These are phyloP conservation scores for Populus pruinosa DNA, from an alignment of 345 rosid genomes.

Conservation along the genomic window DNA sequence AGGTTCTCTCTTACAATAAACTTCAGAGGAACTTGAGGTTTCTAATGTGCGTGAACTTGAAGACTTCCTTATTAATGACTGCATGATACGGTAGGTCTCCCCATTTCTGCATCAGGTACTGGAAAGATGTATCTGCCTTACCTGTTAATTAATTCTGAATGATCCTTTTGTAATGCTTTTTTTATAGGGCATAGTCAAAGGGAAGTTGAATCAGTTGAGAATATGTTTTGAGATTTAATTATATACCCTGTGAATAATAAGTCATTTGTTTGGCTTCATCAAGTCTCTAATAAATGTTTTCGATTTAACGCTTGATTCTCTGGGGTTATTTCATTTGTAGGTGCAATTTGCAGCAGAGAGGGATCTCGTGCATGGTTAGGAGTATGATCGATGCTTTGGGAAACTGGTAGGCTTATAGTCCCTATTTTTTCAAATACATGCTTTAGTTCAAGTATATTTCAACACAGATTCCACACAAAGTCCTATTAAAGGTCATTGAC, in stretches of 20 bases:
- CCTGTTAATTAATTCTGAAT: neutral
- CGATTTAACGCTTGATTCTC: neutral
- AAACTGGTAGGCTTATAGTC: slow-evolving; percentile 10
- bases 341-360: slow-evolving; percentile 27
- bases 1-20: slow-evolving; percentile 16
- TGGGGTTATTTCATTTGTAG: slow-evolving; percentile 4
- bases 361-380: slow-evolving; percentile 14
- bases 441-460: neutral
- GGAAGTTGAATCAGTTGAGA: slow-evolving; percentile 16
- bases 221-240: slow-evolving; percentile 19
- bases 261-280: neutral
- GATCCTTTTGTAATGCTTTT: neutral
- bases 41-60: slow-evolving; percentile 20
- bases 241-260: neutral
- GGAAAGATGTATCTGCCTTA: neutral
- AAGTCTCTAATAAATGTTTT: neutral
- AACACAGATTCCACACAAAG: neutral
- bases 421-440: neutral
- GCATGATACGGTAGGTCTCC: slow-evolving; percentile 4
- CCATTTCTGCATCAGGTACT: neutral
- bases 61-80: slow-evolving; percentile 23
- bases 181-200: slow-evolving; percentile 17
- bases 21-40: slow-evolving; percentile 20
- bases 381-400: slow-evolving; percentile 9
- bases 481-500: neutral